phyloP scores from a whole-genome alignment of 805 yeast species.

The Kuraishia hungarica region DNA sequence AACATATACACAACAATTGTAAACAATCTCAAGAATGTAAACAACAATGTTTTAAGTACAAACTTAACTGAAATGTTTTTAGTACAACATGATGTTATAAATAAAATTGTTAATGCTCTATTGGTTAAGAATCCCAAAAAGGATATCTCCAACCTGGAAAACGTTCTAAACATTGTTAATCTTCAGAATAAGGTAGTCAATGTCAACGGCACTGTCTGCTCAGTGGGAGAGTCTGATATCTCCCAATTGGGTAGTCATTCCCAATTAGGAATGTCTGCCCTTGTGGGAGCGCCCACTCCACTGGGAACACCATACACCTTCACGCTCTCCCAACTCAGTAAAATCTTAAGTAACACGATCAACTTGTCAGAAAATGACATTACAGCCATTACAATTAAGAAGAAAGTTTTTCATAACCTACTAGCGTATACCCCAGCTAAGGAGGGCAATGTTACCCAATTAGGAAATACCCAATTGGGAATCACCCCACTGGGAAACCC shows the following conservation, averaged over 20 bases:
- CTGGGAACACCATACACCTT: background rate
- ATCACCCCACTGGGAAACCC: background rate
- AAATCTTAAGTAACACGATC: background rate
- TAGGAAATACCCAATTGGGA: background rate
- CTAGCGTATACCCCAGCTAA: background rate
- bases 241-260: too few relatives aligned
- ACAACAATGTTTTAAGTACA: too few relatives aligned
- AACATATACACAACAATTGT: background rate
- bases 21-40: background rate
- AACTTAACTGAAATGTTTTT: background rate
- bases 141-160: slow-evolving; percentile 1
- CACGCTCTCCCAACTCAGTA: background rate
- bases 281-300: too few relatives aligned
- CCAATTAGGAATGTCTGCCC: too few relatives aligned
- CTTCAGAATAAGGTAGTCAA: background rate
- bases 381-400: background rate
- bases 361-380: background rate
- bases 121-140: slow-evolving; percentile 5
- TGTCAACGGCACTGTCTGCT: too few relatives aligned
- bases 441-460: background rate
- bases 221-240: too few relatives aligned
- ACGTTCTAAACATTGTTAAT: background rate
- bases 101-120: slow-evolving; percentile 3
- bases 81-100: slow-evolving; percentile 4
- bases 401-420: background rate